Conservation (phyloP, 1,284 basidiomycete genomes). For the Cryptococcus sp. region DNA sequence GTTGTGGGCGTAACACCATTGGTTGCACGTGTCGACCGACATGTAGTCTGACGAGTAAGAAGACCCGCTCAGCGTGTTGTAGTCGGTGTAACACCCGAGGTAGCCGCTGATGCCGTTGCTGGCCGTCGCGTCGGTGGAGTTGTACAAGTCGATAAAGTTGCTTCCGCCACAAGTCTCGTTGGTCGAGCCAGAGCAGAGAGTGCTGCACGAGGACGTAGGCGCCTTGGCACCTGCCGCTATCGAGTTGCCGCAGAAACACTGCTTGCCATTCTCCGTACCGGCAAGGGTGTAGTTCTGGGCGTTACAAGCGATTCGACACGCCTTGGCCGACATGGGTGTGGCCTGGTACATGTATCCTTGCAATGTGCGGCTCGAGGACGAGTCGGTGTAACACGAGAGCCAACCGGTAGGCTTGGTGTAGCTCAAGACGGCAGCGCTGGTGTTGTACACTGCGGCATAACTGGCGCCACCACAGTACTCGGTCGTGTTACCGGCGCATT, state of each 20-base stretch:
- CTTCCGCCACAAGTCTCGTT: slow-evolving; percentile 20
- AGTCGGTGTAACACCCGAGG: slow-evolving; percentile 31
- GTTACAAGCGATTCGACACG: slow-evolving; percentile 24
- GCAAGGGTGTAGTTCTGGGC: slow-evolving; percentile 24
- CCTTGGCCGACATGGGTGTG: slow-evolving; percentile 23
- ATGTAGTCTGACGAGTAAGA: slow-evolving; percentile 22
- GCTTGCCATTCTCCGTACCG: slow-evolving; percentile 26
- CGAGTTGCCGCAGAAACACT: slow-evolving; percentile 32
- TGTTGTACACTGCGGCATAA: slow-evolving; percentile 19
- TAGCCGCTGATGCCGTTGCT: slow-evolving; percentile 21
- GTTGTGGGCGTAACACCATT: slow-evolving; percentile 23
- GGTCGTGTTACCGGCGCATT: slow-evolving; percentile 17
- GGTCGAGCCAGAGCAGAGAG: slow-evolving; percentile 15
- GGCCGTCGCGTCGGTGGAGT: slow-evolving; percentile 18
- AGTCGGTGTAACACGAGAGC: slow-evolving; percentile 27
- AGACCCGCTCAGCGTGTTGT: slow-evolving; percentile 17
- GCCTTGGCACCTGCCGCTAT: slow-evolving; percentile 17
- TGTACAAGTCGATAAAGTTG: slow-evolving; percentile 20
- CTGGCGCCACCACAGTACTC: slow-evolving; percentile 22
- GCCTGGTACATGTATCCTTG: slow-evolving; percentile 24
- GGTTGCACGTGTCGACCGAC: slow-evolving; percentile 22
- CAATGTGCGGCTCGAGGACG: slow-evolving; percentile 11
- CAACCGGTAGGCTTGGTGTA: slow-evolving; percentile 21
- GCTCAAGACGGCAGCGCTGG: slow-evolving; percentile 5
- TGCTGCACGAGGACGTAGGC: slow-evolving; percentile 22